Base-by-base conservation (phyloP, 768 basidiomycete species). In the Tylopilus sp. region DNA sequence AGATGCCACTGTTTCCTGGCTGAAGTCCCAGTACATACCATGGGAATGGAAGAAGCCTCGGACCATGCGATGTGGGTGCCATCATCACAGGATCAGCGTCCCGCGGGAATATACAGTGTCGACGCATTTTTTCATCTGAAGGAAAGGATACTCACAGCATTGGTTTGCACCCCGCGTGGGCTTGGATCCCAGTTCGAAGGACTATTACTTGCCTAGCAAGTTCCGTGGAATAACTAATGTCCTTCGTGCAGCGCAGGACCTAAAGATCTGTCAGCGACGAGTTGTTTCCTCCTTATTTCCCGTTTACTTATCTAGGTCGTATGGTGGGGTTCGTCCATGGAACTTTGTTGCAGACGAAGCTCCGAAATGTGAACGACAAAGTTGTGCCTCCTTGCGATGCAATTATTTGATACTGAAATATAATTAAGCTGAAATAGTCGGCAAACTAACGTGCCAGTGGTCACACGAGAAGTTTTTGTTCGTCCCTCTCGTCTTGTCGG, bases 21-120 rank as follows among this genome's bases (percentile, higher is more conserved):
- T 52, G 40, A 61, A 45, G 57, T 59, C 59, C 56, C 59, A 71
- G 74, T 73, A 74, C 74, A 76, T 78, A 78, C 77, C 77, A 78
- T 78, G 77, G 76, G 77, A 78, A 78, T 78, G 77, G 76, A 78
- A 78, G 74, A 78, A 71, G 72, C 66, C 65, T 62, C 68, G 61
- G 73, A 72, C 72, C 72, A 75, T 69, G 64, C 58, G 47, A 59
- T 45, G 66, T 55, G 53, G 57, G 28, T 63, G 66, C 54, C 25
- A 55, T 45, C 62, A 61, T 64, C 54, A 25, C 60, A 43, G 50
- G 60, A 48, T 62, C 70, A 66, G 69, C 25, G 40, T 38, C 41
- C 54, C 40, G 43, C 34, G 42, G 43, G 19, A 43, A 37, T n/a
- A 36, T 40, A 40, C 11, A 43, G 37, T 46, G 44, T 19, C 33